phyloP scores from a whole-genome alignment of 148 eudicot species.

The Heliosperma pusillum region DNA sequence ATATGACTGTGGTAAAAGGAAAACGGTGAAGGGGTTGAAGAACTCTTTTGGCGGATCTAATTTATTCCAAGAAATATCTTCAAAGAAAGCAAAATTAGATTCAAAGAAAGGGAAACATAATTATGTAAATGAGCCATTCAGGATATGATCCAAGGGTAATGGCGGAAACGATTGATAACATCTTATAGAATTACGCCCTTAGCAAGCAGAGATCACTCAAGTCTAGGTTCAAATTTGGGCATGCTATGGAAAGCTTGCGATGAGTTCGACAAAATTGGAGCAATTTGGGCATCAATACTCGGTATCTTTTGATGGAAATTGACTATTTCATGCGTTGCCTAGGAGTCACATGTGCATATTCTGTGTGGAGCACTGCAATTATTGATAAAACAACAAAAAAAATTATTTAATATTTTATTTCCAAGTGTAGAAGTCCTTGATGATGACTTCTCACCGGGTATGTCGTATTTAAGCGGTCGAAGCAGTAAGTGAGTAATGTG shows the following conservation, averaged over 20 bases:
- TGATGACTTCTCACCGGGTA: not conserved
- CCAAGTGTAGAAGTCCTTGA: not conserved
- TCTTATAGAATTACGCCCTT: not conserved
- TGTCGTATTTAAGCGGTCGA: not conserved
- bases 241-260: not conserved
- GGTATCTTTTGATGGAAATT: not conserved
- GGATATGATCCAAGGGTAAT: not conserved
- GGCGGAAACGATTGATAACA: not conserved
- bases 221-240: not conserved
- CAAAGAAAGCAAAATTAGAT: not conserved
- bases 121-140: not conserved
- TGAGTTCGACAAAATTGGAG: not conserved
- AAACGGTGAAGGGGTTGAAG: not conserved
- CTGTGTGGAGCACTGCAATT: not conserved
- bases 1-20: conserved; percentile 76
- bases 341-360: not conserved
- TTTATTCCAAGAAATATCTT: conserved; percentile 6
- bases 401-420: too few species aligned
- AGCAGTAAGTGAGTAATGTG: not conserved
- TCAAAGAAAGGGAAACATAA: not conserved
- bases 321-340: not conserved
- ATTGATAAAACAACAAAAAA: not conserved
- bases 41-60: not conserved
- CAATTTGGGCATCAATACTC: not conserved
- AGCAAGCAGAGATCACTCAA: not conserved